A percentile compares a stretch with the other conserved stretches of the same genome.
Conservation (phyloP, 805 yeast genomes). For the Candida vartiovaarae region DNA sequence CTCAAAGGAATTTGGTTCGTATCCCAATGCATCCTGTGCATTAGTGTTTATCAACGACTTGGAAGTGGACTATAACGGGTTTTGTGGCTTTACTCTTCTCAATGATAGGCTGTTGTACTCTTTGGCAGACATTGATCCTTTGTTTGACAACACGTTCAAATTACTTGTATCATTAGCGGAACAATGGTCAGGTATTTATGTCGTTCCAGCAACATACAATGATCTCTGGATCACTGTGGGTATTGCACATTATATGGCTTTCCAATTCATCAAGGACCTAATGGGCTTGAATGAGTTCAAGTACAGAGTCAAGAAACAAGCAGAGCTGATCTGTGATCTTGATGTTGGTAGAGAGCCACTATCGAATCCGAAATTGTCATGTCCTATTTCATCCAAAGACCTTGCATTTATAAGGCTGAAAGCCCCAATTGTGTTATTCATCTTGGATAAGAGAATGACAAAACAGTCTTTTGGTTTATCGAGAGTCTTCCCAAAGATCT, state of each 20-base stretch:
- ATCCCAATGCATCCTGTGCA: conserved; percentile 79
- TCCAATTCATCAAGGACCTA: conserved; percentile 56
- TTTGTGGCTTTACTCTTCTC: conserved; percentile 66
- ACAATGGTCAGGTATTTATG: conserved; percentile 93
- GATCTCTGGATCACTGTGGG: conserved; percentile 92
- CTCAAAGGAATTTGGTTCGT: conserved; percentile 86
- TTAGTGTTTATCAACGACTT: conserved; percentile 64
- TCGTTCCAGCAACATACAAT: conserved; percentile 69
- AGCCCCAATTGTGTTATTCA: conserved; percentile 78
- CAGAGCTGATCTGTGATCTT: conserved; percentile 60
- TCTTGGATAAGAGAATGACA: conserved; percentile 87
- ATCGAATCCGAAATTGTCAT: conserved; percentile 59
- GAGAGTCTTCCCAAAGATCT: conserved; percentile 84
- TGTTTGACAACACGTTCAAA: conserved; percentile 59
- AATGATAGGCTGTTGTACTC: conserved; percentile 63
- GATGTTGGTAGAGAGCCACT: conserved; percentile 80
- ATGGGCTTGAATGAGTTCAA: conserved; percentile 84
- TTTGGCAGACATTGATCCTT: conserved; percentile 69
- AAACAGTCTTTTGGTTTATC: conserved; percentile 89
- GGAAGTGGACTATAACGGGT: conserved; percentile 45
- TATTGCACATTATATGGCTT: conserved; percentile 75
- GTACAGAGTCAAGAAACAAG: conserved; percentile 55
- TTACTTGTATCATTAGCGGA: conserved; percentile 67
- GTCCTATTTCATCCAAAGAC: conserved; percentile 58
- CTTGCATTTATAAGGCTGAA: conserved; percentile 67